phyloP scores from a whole-genome alignment of 2,329 filamentous ascomycete species.

The Colletotrichum salicis region DNA sequence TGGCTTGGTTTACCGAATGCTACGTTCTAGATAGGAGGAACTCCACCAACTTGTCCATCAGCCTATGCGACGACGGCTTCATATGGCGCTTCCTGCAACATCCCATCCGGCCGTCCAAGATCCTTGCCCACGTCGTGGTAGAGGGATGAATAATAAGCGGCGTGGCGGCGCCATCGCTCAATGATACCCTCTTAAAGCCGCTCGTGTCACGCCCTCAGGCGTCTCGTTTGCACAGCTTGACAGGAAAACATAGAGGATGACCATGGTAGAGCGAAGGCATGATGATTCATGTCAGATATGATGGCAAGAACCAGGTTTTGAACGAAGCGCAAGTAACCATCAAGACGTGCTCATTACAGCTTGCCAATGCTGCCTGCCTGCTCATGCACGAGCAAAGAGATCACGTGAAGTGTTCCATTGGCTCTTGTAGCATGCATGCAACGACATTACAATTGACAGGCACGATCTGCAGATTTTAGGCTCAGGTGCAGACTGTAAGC shows the following conservation, averaged over 20 bases:
- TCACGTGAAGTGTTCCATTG: conserved; percentile 23
- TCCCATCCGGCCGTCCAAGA: background rate
- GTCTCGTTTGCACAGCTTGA: background rate
- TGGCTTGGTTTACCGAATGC: conserved; percentile 2
- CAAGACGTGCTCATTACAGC: conserved; percentile 1
- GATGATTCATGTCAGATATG: conserved; percentile 18
- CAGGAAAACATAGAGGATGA: background rate
- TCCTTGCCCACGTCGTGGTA: background rate
- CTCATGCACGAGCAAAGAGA: background rate
- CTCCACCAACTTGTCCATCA: background rate
- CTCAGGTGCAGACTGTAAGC: background rate
- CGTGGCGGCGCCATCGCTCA: background rate
- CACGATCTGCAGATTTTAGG: background rate
- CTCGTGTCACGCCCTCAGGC: background rate
- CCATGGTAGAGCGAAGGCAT: background rate
- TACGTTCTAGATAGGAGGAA: background rate
- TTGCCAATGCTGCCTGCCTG: conserved; percentile 8
- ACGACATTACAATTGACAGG: conserved; percentile 13
- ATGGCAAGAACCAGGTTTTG: background rate
- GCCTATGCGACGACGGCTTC: background rate
- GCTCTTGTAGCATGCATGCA: conserved; percentile 14
- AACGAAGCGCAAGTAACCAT: conserved; percentile 4
- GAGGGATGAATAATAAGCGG: background rate
- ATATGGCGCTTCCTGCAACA: background rate
- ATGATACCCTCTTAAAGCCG: conserved; percentile 14